Percentiles rank a stretch among this genome's conserved stretches.
phyloP scores from a whole-genome alignment of 805 yeast species.

The Wickerhamiella domercqiae region DNA sequence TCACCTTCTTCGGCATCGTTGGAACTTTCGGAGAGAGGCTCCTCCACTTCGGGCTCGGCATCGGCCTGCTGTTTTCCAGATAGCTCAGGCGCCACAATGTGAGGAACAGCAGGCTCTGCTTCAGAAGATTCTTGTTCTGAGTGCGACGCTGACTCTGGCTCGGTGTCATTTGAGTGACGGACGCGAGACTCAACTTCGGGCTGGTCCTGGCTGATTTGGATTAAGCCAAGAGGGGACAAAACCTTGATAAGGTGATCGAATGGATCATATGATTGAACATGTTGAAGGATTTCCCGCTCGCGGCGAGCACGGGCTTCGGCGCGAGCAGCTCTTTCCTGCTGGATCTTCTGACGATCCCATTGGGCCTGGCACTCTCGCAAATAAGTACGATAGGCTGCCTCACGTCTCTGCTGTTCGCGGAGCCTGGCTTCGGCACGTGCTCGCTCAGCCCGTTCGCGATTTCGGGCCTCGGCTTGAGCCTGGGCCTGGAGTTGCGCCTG shows the following conservation, averaged over 20 bases:
- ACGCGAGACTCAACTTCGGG: neutral
- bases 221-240: too few relatives aligned
- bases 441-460: neutral
- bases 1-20: neutral
- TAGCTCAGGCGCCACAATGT: conserved; percentile 1
- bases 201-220: too few relatives aligned
- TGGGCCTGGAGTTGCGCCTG: neutral
- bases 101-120: neutral
- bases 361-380: neutral
- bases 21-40: neutral
- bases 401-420: neutral
- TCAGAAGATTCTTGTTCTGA: neutral
- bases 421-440: neutral
- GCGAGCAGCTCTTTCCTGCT: conserved; percentile 5
- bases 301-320: neutral
- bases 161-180: neutral
- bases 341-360: neutral
- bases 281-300: neutral
- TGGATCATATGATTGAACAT: neutral
- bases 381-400: neutral
- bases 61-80: too few relatives aligned
- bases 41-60: neutral
- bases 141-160: neutral
- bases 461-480: neutral
- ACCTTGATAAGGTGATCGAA: neutral